Evolutionary conservation across 768 basidiomycete species (phyloP), one percentile per base, ranked within the genome.

Genomic region (Pulveroboletus sp.): DNA sequence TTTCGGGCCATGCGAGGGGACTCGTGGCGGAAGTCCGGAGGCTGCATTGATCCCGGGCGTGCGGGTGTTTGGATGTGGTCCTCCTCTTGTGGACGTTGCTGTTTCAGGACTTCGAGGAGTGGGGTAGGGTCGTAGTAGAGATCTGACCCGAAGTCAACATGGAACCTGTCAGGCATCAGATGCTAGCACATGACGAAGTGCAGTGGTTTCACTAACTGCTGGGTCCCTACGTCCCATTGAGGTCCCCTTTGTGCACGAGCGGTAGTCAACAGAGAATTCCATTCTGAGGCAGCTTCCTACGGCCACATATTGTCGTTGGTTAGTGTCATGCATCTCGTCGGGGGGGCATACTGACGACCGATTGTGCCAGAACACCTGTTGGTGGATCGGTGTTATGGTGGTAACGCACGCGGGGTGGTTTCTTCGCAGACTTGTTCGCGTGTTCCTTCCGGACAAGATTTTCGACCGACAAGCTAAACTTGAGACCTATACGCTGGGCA

Each of bases 191-290:
- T 5, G 38, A 32, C 1, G 27, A 24, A 44, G 21, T 21, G 32
- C 11, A 18, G 40, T 31, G 31, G 27, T 35, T 43, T 30, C 42
- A 76, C 86, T 57, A 57, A 91, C 89, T 86, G 83, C 64, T 92
- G 89, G 12, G 89, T 89, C 15, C 86, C 86, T 35, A 90, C 74
- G 64, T 92, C 89, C 89, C 89, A 92, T 59, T 90, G 89, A 4
- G 89, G 89, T 0, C 89, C 89, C 52, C 89, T 75, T 51, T 86
- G 82, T 8, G 89, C 89, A 33, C 89, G 79, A 3, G 89, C 89
- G 26, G 83, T 85, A 52, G 81, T 77, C 40, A 92, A 73, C 46
- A 89, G 58, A 0, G 89, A 90, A 57, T 92, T 92, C 89, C 89
- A 91, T 56, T 89, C 86, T 9, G 86, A 89, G 9, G 89, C 86